Evolutionary conservation across 139 green algal species (phyloP), one percentile per base, ranked within the genome.

Genomic region (Chloropicon primus): DNA sequence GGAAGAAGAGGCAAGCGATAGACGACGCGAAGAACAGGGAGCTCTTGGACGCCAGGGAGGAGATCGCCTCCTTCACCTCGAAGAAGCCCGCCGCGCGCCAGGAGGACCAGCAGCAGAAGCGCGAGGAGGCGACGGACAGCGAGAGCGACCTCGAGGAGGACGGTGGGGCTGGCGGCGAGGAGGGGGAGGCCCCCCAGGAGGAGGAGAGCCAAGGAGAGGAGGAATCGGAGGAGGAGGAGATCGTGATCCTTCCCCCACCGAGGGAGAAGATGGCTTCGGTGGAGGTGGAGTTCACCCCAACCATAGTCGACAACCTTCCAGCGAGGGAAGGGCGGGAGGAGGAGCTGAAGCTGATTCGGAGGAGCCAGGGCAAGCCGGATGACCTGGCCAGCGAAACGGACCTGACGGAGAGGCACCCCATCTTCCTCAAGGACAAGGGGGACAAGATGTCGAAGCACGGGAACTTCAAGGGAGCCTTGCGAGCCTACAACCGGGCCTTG

Each of bases 401-500:
- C 74, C 71, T 93, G 28, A 74, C 79, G 22, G 88, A 93, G 72
- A 77, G 86, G 54, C 87, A 92, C 76, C 89, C 89, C 0, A 82
- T 86, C 62, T 93, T 93, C 77, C 78, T 93, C 21, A 93, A 93
- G 78, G 89, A 93, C 83, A 92, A 91, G 81, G 89, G 84, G 0
- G 88, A 93, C 79, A 83, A 72, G 22, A 28, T 93, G 77, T 87
- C 82, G 74, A 78, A 74, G 29, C 76, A 87, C 26, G 83, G 85
- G 5, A 90, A 91, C 81, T 89, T 26, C 75, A 24, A 77, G 24
- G 87, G 84, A 26, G 89, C 89, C 0, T 27, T 90, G 17, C 86
- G 89, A 72, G 87, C 87, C 1, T 93, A 91, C 83, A 85, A 71
- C 1, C 72, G 85, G 2, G 87, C 87, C 0, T 24, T 93, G 26